Evolutionary conservation across 257 asterid species (phyloP), one percentile per base, ranked within the genome.

Genomic region (Nicotiana tomentosiformis): DNA sequence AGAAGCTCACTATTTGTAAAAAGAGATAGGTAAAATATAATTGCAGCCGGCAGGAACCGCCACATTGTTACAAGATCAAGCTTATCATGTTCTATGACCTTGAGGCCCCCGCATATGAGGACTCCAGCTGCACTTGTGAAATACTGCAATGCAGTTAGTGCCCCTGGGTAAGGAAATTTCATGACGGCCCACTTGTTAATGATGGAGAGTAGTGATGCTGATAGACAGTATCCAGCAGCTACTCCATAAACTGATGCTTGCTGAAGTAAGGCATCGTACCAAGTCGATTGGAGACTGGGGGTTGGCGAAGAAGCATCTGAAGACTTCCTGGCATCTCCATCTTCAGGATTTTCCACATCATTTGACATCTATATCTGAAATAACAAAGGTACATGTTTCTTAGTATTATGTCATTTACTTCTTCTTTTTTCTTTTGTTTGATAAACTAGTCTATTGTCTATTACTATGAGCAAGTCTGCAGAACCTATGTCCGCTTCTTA

Each of bases 101-200:
- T 91, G 64, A 96, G 90, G 91, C 89, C 81, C 74, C 98, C 98
- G 51, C 90, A 92, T 55, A 93, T 53, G n/a, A 96, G 57, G 23
- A 96, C 98, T 65, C 98, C 98, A 58, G 89, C 79, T 29, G 94
- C 91, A 87, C 99, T 94, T 15, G 97, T 94, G 85, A 96, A 91
- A 88, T 96, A 96, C 89, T 96, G 99, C 85, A 94, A 76, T 0
- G 99, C 98, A 4, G 98, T 96, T 49, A 96, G 88, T 26, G 99
- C 97, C 29, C 98, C 99, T 0, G 99, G 99, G 86, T 94, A 96
- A 8, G 98, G 99, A 68, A 96, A 96, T 87, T 89, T 96, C 99
- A 94, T 96, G 33, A 96, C 89, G 26, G 99, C 98, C 99, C 98
- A 96, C 89, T 96, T 94, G 82, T 94, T 96, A 86, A 96, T 96